Percentiles rank a stretch among this genome's conserved stretches.
Conservation (phyloP, 345 rosid species). For the Eucalyptus decipiens region DNA sequence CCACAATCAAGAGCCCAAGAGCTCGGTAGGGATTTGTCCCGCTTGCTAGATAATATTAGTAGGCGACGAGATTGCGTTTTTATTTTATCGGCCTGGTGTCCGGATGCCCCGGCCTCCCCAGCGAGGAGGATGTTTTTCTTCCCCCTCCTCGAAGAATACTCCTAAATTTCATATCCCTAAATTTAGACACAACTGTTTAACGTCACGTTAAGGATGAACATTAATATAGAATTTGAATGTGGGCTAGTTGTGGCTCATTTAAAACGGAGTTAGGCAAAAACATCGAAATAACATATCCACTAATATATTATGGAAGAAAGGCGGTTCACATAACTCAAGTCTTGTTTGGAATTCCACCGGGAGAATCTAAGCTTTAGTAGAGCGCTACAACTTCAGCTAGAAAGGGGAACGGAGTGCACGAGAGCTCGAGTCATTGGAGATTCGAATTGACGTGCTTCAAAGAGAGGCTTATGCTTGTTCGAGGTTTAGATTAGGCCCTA, state of each 20-base stretch:
- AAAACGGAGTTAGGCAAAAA: not conserved
- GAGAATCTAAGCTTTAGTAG: not conserved
- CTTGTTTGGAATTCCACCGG: no score
- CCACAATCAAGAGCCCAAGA: no score
- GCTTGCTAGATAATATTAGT: no score
- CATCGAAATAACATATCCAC: no score
- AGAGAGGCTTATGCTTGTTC: not conserved
- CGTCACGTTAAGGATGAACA: fast-evolving
- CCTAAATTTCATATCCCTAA: no score
- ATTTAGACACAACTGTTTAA: no score
- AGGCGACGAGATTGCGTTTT: fast-evolving
- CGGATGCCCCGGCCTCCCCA: fast-evolving
- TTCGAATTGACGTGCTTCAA: not conserved
- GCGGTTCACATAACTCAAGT: not conserved
- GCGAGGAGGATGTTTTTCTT: fast-evolving
- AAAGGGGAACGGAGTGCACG: not conserved
- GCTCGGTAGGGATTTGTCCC: fast-evolving
- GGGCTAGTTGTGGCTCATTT: not conserved
- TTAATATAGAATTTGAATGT: not conserved
- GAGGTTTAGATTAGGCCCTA: not conserved
- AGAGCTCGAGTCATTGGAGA: not conserved
- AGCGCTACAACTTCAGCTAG: not conserved
- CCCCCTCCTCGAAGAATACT: fast-evolving
- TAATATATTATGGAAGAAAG: not conserved
- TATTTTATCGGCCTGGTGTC: fast-evolving